Conservation (phyloP, 768 basidiomycete species). For the Kondoa malvinella region DNA sequence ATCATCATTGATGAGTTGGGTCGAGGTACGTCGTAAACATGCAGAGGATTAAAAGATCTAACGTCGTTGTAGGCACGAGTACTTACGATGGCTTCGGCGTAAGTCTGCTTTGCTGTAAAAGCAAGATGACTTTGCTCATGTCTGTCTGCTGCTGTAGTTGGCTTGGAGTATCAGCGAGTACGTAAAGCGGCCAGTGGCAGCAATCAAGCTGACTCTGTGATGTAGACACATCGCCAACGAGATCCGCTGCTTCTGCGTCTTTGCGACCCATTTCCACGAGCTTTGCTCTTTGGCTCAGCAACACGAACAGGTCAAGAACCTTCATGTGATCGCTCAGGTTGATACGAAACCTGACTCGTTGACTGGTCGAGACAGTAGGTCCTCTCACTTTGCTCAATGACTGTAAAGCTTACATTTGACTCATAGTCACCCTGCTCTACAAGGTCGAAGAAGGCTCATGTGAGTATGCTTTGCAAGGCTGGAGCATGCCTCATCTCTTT, state of each 20-base stretch:
- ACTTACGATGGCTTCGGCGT: slow-evolving; percentile 95
- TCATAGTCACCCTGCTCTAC: slow-evolving; percentile 41
- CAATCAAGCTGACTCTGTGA: too few relatives aligned
- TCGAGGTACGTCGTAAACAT: too few relatives aligned
- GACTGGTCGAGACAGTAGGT: slow-evolving; percentile 48
- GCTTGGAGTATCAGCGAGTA: too few relatives aligned
- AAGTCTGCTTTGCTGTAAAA: slow-evolving; percentile 97
- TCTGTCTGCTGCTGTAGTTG: too few relatives aligned
- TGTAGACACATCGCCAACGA: slow-evolving; percentile 84
- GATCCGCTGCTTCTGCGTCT: slow-evolving; percentile 84
- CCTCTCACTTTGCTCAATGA: neutral
- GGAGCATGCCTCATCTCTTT: neutral
- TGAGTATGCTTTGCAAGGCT: neutral
- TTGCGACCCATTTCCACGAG: slow-evolving; percentile 93
- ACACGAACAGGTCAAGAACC: slow-evolving; percentile 69
- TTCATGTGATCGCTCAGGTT: slow-evolving; percentile 91
- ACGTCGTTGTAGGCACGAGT: too few relatives aligned
- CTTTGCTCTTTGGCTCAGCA: slow-evolving; percentile 79
- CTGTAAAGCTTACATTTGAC: neutral
- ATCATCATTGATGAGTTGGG: slow-evolving; percentile 97
- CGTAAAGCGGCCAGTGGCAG: too few relatives aligned
- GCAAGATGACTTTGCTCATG: too few relatives aligned
- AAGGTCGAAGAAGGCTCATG: slow-evolving; percentile 57
- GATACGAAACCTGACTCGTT: slow-evolving; percentile 37
- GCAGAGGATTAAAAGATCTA: too few relatives aligned